Percentiles rank a stretch among this genome's conserved stretches.
These are phyloP conservation scores for Cryptococcus wingfieldii DNA, from an alignment of 1,284 basidiomycete species.

Conservation along the genomic window DNA sequence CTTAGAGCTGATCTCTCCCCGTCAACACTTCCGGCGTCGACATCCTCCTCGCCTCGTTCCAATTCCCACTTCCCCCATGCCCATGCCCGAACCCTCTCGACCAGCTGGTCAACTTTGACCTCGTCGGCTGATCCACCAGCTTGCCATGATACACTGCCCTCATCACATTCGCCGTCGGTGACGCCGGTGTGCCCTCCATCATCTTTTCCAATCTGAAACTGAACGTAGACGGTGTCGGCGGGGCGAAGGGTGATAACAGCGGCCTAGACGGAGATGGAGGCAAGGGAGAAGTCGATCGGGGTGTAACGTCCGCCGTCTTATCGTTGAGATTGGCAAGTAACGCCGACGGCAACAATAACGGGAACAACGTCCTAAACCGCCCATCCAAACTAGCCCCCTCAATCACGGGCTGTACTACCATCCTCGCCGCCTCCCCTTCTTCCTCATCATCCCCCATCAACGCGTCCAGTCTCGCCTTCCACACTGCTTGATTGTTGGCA, in stretches of 20 bases:
- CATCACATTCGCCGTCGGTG: constrained; percentile 28
- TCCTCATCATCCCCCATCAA: constrained; percentile 35
- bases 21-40: constrained; percentile 11
- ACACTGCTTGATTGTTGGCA: constrained; percentile 60
- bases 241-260: not conserved
- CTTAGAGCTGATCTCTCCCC: not conserved
- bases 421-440: constrained; percentile 4
- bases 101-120: constrained; percentile 9
- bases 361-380: constrained; percentile 48
- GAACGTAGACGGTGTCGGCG: constrained; percentile 3
- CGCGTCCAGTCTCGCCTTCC: constrained; percentile 57
- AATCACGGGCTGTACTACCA: constrained; percentile 28
- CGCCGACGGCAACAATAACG: constrained; percentile 42
- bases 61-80: not conserved
- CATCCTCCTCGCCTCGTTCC: constrained; percentile 16
- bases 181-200: not conserved
- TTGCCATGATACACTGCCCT: constrained; percentile 34
- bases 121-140: constrained; percentile 16
- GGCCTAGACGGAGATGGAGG: not conserved
- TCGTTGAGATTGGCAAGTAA: constrained; percentile 16
- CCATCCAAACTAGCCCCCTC: constrained; percentile 33
- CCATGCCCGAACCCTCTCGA: constrained; percentile 6
- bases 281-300: not conserved
- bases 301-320: constrained; percentile 9
- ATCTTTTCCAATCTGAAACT: not conserved